Evolutionary conservation across 1,139 yeast genomes (phyloP).

Genomic region (Taphrina communis): DNA sequence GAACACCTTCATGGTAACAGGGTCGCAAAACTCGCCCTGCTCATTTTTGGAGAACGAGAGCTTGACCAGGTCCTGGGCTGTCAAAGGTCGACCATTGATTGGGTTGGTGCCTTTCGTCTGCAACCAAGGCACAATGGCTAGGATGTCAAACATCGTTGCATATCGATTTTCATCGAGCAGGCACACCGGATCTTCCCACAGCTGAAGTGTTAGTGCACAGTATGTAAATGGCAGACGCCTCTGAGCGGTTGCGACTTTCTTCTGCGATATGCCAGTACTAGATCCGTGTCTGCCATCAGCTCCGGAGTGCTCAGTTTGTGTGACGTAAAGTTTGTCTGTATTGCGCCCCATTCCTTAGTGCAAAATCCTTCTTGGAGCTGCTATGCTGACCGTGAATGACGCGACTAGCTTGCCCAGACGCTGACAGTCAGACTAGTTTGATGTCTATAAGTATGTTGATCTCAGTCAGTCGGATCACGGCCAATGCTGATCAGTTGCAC

Average conservation of each 20-base stretch:
- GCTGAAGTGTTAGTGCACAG: constrained; percentile 52
- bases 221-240: constrained; percentile 51
- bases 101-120: constrained; percentile 51
- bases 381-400: no score
- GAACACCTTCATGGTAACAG: constrained; percentile 52
- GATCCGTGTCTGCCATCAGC: constrained; percentile 49
- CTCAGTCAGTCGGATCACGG: no score
- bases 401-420: no score
- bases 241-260: constrained; percentile 39
- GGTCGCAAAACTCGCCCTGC: constrained; percentile 51
- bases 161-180: constrained; percentile 49
- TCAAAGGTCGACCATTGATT: constrained; percentile 50
- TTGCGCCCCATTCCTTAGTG: constrained; percentile 51
- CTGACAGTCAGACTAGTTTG: no score
- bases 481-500: no score
- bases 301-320: constrained; percentile 49
- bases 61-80: constrained; percentile 48
- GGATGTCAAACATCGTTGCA: constrained; percentile 50
- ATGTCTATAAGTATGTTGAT: no score
- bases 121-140: constrained; percentile 51
- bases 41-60: constrained; percentile 49
- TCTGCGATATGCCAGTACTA: constrained; percentile 48
- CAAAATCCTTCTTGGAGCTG: no score
- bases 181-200: constrained; percentile 50
- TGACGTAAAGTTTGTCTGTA: constrained; percentile 53